phyloP scores from a whole-genome alignment of 495 filamentous ascomycete species.

The Massariosphaeria phaeospora region DNA sequence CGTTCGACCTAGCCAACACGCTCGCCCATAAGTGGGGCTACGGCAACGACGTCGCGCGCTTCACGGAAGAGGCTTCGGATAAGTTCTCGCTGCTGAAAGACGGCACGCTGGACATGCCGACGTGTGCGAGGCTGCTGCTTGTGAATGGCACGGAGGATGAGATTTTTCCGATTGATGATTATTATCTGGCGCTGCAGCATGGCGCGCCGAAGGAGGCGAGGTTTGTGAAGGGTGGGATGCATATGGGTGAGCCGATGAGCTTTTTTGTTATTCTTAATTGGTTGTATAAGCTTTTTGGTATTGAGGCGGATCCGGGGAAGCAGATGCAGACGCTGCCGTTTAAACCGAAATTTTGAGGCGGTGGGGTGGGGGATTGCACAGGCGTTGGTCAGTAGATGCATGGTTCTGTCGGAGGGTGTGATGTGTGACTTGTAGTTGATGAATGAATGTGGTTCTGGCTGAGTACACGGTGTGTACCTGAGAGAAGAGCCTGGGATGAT shows the following conservation, averaged over 20 bases:
- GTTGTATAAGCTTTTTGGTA: slow-evolving; percentile 41
- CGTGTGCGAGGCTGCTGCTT: slow-evolving; percentile 57
- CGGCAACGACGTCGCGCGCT: slow-evolving; percentile 51
- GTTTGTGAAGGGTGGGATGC: slow-evolving; percentile 37
- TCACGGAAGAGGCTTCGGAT: slow-evolving; percentile 55
- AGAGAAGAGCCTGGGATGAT: no score
- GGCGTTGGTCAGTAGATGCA: not conserved
- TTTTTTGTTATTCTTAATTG: slow-evolving; percentile 43
- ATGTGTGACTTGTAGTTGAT: no score
- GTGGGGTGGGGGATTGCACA: not conserved
- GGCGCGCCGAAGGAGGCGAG: slow-evolving; percentile 68
- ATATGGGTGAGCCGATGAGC: slow-evolving; percentile 45
- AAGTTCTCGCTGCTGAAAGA: slow-evolving; percentile 71
- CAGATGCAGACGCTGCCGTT: slow-evolving; percentile 41
- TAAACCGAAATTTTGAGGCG: slow-evolving; percentile 38
- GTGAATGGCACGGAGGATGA: slow-evolving; percentile 69
- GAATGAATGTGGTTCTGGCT: no score
- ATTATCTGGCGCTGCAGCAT: slow-evolving; percentile 61
- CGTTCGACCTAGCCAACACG: slow-evolving; percentile 60
- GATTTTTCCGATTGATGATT: slow-evolving; percentile 76
- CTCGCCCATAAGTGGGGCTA: slow-evolving; percentile 71
- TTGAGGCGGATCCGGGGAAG: slow-evolving; percentile 36
- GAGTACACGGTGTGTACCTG: no score
- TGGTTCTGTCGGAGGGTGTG: no score
- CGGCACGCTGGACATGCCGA: slow-evolving; percentile 57